A percentile compares a stretch with the other conserved stretches of the same genome.
These are phyloP conservation scores for Cladorrhinum samala DNA, from an alignment of 495 filamentous ascomycete genomes.

Conservation along the genomic window DNA sequence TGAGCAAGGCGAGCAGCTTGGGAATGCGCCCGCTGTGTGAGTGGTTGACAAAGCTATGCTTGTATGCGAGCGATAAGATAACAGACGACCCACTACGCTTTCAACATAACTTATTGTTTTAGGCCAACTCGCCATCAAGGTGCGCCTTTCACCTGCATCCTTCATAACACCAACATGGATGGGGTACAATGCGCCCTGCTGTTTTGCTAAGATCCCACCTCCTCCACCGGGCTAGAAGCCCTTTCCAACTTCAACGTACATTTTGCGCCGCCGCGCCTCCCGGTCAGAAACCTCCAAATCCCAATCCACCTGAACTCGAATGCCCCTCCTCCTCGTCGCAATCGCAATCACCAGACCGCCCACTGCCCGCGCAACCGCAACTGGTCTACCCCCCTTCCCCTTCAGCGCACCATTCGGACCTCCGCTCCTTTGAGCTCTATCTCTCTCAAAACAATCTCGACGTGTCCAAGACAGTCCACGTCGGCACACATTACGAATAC, in stretches of 20 bases:
- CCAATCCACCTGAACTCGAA: conserved; percentile 7
- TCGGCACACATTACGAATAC: conserved; percentile 69
- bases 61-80: conserved; percentile 3
- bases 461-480: conserved; percentile 46
- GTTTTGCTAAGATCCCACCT: not conserved
- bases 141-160: too few relatives aligned
- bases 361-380: not conserved
- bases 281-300: not conserved
- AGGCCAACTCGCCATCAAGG: not conserved
- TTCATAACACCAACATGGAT: too few relatives aligned
- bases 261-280: not conserved
- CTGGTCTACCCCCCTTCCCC: conserved; percentile 40
- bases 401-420: conserved; percentile 55
- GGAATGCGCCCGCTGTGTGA: not conserved
- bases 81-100: not conserved
- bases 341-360: not conserved
- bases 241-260: not conserved
- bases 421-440: conserved; percentile 67
- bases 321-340: too few relatives aligned
- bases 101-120: too few relatives aligned
- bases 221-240: not conserved
- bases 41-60: not conserved
- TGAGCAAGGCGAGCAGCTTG: not conserved
- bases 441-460: conserved; percentile 51
- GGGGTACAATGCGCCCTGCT: not conserved